Base-by-base conservation (phyloP, 305 asterid species). In the Caryopteris hybrid region DNA sequence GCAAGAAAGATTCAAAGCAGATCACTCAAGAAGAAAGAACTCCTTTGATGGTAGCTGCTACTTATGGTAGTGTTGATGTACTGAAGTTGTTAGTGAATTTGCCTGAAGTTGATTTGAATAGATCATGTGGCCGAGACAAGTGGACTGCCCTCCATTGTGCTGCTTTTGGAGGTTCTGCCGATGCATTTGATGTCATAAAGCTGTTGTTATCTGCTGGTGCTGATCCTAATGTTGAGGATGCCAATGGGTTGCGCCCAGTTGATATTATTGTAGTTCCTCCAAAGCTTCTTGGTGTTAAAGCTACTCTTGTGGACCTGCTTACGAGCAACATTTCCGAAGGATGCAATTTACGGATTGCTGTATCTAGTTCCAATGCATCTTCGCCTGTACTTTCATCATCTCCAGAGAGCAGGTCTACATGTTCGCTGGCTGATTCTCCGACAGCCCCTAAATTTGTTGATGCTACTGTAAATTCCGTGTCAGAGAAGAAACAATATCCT, bases 91-190 rank as follows among this genome's bases (percentile, higher is more conserved):
- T 90, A 62, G 84, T 90, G 47, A 85, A 89, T 38, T 68, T 81
- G 10, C 90, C 90, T 0, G 85, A 81, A 70, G 89, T 88, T 74
- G 90, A 90, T 71, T 77, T 90, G 65, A 88, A 88, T 64, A 80
- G 70, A 65, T 22, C 73, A 17, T 86, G 95, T 64, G 94, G 97
- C 29, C 80, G 64, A 33, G 88, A 84, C 38, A 82, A 80, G 67
- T 83, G 89, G 79, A 86, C 94, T 43, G 92, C 95, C 41, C 92
- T 90, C 62, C 97, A 90, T 69, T 90, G 92, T 80, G 97, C 97
- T 55, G 85, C 91, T 18, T 82, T 75, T 38, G 87, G 94, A 39
- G 95, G 94, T 36, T 88, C 97, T 18, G 48, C 68, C 59, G 70
- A 79, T 62, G 86, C 83, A 8, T 47, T 66, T 57, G 83, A 80